These are phyloP conservation scores for Ascochyta rabiei DNA, from an alignment of 2,329 filamentous ascomycete genomes.

Conservation along the genomic window DNA sequence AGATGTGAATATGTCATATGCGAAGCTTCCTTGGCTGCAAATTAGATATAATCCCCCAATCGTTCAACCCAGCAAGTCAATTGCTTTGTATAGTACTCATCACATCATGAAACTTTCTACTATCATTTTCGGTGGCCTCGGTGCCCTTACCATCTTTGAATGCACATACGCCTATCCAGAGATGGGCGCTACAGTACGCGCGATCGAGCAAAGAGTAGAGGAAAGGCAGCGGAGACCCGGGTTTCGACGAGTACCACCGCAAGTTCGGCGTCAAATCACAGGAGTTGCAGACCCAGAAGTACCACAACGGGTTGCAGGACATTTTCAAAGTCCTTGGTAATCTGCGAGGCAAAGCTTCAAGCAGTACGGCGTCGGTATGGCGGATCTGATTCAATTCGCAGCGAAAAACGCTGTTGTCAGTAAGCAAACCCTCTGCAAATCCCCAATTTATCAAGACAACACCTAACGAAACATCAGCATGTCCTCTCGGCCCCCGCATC, in stretches of 20 bases:
- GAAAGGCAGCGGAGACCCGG: background rate
- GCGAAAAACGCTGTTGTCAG: slow-evolving; percentile 39
- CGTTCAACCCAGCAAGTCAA: background rate
- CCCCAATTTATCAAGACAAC: background rate
- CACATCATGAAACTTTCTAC: slow-evolving; percentile 25
- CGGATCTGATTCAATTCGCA: slow-evolving; percentile 43
- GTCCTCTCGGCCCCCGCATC: slow-evolving; percentile 41
- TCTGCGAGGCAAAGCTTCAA: slow-evolving; percentile 12
- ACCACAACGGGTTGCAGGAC: slow-evolving; percentile 28
- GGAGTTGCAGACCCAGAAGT: background rate
- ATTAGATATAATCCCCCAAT: background rate
- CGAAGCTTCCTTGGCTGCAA: background rate
- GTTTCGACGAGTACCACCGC: background rate
- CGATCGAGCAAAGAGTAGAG: slow-evolving; percentile 8
- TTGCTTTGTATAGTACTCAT: background rate
- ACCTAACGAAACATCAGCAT: slow-evolving; percentile 14
- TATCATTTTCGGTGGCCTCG: slow-evolving; percentile 18
- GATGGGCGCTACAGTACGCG: slow-evolving; percentile 19
- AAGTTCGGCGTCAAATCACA: background rate
- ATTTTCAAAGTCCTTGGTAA: slow-evolving; percentile 17
- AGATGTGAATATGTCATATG: background rate
- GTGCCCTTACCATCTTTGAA: slow-evolving; percentile 22
- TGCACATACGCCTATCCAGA: slow-evolving; percentile 23
- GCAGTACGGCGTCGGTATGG: slow-evolving; percentile 38
- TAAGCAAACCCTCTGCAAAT: background rate